Evolutionary conservation across 805 yeast species (phyloP), one percentile per base, ranked within the genome.

Genomic region (Candida sakaeoensis): DNA sequence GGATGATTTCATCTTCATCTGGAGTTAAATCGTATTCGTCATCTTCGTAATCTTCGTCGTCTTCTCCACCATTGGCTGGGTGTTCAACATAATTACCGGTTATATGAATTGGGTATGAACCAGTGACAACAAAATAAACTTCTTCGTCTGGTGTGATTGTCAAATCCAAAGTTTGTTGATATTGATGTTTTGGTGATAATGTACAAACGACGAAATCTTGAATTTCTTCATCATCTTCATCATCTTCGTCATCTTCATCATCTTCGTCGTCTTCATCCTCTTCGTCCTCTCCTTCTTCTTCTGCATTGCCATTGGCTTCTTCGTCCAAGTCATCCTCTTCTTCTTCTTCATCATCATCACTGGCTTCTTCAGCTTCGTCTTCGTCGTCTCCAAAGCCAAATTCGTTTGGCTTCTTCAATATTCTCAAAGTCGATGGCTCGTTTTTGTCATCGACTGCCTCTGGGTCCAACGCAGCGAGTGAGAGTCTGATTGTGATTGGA

Each of bases 1-100:
- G 75, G 47, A 78, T 44, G 48, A 79, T 58, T 62, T 82, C 90
- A 54, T 82, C 88, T 58, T 81, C 88, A 66, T 81, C 89, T 42
- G 86, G 87, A 36, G 87, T 81, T 63, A 80, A 73, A 62, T 79
- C 83, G 41, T 61, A 56, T 22, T 74, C 77, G 31, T 72, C 75
- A 39, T 70, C 76, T 19, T 74, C 77, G 29, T 72, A 74, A 37
- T 74, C 76, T 43, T 72, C 77, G 40, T 77, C 83, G 37, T 74
- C 76, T 43, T 72, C 77, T 39, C 77, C 83, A 31, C 72, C 79
- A 57, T 90, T 96, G 56, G 80, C 87, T 63, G 98, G 97, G 67
- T 90, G 96, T 65, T 86, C 95, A 58, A 93, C 83, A 69, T 83
- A 89, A 82, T 93, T 91, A 73, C 99, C 99, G 52, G 86, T 74